Evolutionary conservation across 148 eudicot species (phyloP), one percentile per base, ranked within the genome.

Genomic region (Rhododendron molle): DNA sequence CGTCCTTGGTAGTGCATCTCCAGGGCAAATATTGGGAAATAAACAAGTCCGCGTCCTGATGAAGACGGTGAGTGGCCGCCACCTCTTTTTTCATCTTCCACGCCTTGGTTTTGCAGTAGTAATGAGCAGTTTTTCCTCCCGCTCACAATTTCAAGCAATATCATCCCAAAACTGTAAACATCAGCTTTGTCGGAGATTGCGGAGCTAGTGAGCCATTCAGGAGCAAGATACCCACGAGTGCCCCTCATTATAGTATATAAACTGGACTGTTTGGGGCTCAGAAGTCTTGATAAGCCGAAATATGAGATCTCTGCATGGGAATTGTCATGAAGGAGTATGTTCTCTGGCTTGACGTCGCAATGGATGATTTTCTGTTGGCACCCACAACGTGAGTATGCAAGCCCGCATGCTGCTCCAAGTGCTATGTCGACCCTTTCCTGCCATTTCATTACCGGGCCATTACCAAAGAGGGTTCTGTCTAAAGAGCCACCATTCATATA

Each of bases 151-250:
- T 47, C 50, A 47, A 47, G 50, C 50, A 94, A 86, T 58, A 94
- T 98, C 98, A 96, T 96, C 8, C 98, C 98, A 32, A 86, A 96
- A 85, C 98, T 96, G 72, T 96, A 96, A 50, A 96, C 96, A 86
- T 96, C 98, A 1, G 96, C 92, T 87, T 93, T 96, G 44, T 93
- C 96, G 0, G 98, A 93, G 74, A 96, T 87, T 13, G 98, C 89
- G 3, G 98, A 93, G 90, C 93, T 94, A 5, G 96, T 94, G 23
- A 96, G 95, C 98, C 98, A 96, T 84, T 96, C 98, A 6, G 98
- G 50, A 47, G 50, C 50, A 10, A 47, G 50, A 47, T 47, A 47
- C 50, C 50, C 50, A 47, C 50, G 50, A 2, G 98, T 96, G 44
- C 98, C 98, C 86, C 98, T 91, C 96, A 96, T 94, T 40, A 98